Evolutionary conservation across 192 early-diverging fungal species (phyloP).

Genomic region (Backusella liffmaniae): DNA sequence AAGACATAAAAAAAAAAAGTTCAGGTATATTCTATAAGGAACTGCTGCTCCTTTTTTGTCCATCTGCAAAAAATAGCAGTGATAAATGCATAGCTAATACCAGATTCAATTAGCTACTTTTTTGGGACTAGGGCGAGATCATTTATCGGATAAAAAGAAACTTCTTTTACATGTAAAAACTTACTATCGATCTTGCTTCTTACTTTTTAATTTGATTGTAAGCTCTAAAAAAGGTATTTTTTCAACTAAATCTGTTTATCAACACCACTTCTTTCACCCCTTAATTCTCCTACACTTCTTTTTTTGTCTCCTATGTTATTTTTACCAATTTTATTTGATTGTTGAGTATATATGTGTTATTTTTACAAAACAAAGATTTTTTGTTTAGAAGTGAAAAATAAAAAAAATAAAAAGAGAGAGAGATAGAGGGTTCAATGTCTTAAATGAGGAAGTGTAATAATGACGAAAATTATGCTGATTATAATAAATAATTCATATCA

Average conservation of each 20-base stretch:
- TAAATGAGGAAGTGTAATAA: not conserved
- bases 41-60: constrained; percentile 1
- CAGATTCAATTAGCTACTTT: constrained; percentile 4
- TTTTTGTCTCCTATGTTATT: not conserved
- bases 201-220: not conserved
- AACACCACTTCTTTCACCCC: not conserved
- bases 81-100: constrained; percentile 7
- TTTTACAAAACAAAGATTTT: not conserved
- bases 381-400: not conserved
- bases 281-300: not conserved
- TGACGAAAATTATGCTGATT: not conserved
- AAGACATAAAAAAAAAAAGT: not conserved
- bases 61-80: constrained; percentile 8
- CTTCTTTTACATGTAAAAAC: not conserved
- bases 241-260: not conserved
- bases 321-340: not conserved
- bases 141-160: constrained; percentile 6
- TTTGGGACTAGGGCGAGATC: not conserved
- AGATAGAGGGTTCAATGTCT: not conserved
- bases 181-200: not conserved
- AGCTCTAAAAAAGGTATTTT: not conserved
- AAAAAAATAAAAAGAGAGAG: not conserved
- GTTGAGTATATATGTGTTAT: not conserved
- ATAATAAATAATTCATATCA: constrained; percentile 3
- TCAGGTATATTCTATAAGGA: constrained; percentile 2